Evolutionary conservation across 2,329 filamentous ascomycete genomes (phyloP).

Genomic region (Phaeosphaeriaceae sp.): DNA sequence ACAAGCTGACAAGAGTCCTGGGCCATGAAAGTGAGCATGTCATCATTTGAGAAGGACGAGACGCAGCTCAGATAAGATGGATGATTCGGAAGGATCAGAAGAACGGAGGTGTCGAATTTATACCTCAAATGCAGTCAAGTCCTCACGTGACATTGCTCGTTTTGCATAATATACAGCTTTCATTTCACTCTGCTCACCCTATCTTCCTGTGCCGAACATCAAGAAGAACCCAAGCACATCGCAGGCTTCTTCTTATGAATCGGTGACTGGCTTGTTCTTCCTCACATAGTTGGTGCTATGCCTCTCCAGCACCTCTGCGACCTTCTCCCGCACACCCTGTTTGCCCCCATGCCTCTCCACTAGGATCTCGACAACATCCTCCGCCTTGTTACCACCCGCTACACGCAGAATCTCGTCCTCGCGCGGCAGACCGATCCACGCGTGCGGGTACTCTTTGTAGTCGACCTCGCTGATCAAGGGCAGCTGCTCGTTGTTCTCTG

Average conservation of each 20-base stretch:
- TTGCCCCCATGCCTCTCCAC: conserved; percentile 52
- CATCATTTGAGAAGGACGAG: too few relatives aligned
- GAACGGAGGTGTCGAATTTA: too few relatives aligned
- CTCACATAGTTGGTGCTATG: conserved; percentile 2
- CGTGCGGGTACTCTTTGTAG: conserved; percentile 77
- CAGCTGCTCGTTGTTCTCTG: conserved; percentile 52
- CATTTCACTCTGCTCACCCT: background rate
- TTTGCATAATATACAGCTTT: background rate
- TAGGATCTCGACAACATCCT: conserved; percentile 51
- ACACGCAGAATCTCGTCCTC: conserved; percentile 67
- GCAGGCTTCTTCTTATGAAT: conserved; percentile 2
- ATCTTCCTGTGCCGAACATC: too few relatives aligned
- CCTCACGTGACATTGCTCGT: background rate
- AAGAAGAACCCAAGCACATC: too few relatives aligned
- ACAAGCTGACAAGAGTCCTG: too few relatives aligned
- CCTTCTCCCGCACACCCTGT: conserved; percentile 63
- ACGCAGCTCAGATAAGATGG: too few relatives aligned
- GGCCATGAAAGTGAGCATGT: too few relatives aligned
- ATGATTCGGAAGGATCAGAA: too few relatives aligned
- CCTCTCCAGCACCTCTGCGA: conserved; percentile 66
- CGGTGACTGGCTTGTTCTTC: background rate
- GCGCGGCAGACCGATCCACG: conserved; percentile 72
- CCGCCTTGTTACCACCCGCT: conserved; percentile 42
- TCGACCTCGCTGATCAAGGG: conserved; percentile 66
- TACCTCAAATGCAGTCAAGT: background rate